Evolutionary conservation across 768 basidiomycete species (phyloP).

Genomic region (Mycena albidolilacea): DNA sequence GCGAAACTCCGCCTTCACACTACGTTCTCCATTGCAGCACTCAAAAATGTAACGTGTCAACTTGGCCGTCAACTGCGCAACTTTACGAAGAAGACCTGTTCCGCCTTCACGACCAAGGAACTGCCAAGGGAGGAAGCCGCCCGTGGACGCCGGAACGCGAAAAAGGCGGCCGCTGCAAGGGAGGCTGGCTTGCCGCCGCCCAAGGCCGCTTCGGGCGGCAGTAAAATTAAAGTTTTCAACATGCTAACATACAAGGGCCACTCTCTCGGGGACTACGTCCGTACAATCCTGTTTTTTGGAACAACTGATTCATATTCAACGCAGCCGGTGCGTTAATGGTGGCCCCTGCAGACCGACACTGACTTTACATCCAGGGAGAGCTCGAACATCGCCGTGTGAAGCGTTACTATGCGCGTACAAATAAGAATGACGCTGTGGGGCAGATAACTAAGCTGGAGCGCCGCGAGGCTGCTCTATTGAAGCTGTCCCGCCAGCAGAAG

Average conservation of each 20-base stretch:
- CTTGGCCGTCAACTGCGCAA: slow-evolving; percentile 44
- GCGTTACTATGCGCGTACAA: slow-evolving; percentile 44
- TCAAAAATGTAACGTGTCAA: slow-evolving; percentile 38
- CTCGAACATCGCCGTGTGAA: slow-evolving; percentile 54
- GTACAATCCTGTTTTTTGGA: slow-evolving; percentile 41
- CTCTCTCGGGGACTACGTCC: slow-evolving; percentile 47
- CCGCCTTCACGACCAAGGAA: slow-evolving; percentile 46
- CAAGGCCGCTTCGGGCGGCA: not conserved
- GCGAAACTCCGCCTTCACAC: slow-evolving; percentile 40
- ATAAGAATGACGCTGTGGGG: not conserved
- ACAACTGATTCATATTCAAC: slow-evolving; percentile 52
- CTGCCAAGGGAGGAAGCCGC: slow-evolving; percentile 50
- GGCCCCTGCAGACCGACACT: no score
- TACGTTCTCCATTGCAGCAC: slow-evolving; percentile 29
- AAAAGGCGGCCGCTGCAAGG: slow-evolving; percentile 19
- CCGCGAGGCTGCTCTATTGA: slow-evolving; percentile 35
- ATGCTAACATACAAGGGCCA: slow-evolving; percentile 43
- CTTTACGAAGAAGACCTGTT: slow-evolving; percentile 45
- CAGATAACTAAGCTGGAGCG: slow-evolving; percentile 46
- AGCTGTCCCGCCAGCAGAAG: not conserved
- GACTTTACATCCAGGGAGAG: slow-evolving; percentile 49
- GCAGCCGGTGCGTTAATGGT: slow-evolving; percentile 43
- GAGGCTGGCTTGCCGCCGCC: slow-evolving; percentile 8
- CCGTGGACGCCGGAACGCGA: slow-evolving; percentile 32
- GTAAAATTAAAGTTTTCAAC: slow-evolving; percentile 37